Conservation (phyloP, 805 yeast species). For the Candida pseudofarinosa region DNA sequence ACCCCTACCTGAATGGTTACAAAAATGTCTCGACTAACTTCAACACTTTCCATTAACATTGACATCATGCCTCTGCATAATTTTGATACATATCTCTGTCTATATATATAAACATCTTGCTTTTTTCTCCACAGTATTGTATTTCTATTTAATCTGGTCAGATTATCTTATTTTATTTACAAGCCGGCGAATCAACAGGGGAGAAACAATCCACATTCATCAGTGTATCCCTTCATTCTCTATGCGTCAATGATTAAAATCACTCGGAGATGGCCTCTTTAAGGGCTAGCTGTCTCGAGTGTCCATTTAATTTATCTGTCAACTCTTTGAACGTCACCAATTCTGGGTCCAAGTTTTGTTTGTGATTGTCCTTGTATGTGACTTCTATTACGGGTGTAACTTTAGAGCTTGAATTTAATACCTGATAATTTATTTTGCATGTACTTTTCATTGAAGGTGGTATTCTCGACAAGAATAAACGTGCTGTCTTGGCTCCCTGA, state of each 20-base stretch:
- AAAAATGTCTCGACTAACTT: not conserved
- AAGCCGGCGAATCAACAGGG: not conserved
- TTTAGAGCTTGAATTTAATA: slow-evolving; percentile 40
- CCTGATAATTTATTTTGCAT: slow-evolving; percentile 58
- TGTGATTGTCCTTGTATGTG: slow-evolving; percentile 73
- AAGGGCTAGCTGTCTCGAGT: slow-evolving; percentile 73
- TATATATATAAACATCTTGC: not conserved
- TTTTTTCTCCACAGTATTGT: not conserved
- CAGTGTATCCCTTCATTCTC: not conserved
- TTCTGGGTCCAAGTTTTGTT: slow-evolving; percentile 64
- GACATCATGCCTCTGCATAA: not conserved
- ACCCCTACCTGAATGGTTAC: not conserved
- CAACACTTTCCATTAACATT: not conserved
- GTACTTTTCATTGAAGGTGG: slow-evolving; percentile 68
- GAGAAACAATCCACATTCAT: not conserved
- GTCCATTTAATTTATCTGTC: slow-evolving; percentile 66
- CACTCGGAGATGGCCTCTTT: slow-evolving; percentile 56
- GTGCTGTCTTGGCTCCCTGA: slow-evolving; percentile 70
- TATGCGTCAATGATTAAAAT: not conserved
- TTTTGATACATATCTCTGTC: not conserved
- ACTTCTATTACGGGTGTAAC: slow-evolving; percentile 66
- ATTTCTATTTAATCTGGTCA: not conserved
- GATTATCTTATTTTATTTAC: no score
- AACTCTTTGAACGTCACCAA: slow-evolving; percentile 55
- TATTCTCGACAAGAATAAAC: slow-evolving; percentile 72